Evolutionary conservation across 352 stramenopile genomes (phyloP), one percentile per base, ranked within the genome.

Genomic region (Phytophthora fragariae): DNA sequence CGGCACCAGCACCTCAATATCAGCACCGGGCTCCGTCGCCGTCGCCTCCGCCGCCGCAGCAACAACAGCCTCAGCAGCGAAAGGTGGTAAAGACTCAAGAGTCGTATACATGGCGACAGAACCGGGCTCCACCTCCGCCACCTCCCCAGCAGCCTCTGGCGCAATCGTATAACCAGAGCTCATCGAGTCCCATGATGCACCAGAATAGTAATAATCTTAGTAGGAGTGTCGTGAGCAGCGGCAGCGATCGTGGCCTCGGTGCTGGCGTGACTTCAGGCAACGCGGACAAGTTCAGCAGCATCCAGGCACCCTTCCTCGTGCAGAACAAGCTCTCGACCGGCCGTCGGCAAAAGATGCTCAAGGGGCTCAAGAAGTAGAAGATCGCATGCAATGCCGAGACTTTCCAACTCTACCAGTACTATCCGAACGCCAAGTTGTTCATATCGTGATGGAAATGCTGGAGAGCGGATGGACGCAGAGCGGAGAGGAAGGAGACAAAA

Each of bases 311-410:
- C 14, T 96, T 96, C 77, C 77, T 95, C 57, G 82, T 88, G 64
- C 85, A 92, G 74, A 94, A 93, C 78, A 96, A 96, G 72, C 83
- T 96, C 46, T 96, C 89, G 41, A 93, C 88, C 6, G 87, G 88
- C 35, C 88, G 88, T 55, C 83, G 89, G 15, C 89, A 96, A 81
- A 95, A 94, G 77, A 96, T 96, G 86, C 79, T 96, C 31, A 96
- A 96, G 85, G 88, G 89, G 14, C 76, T 96, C 53, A 95, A 93
- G 76, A 96, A 96, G 76, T 96, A 93, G 80, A 75, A 14, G 47
- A 65, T 19, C 15, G 29, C 33, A 59, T 49, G 57, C 54, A 49
- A 57, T 52, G 35, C 59, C 39, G 64, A 80, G 44, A 75, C 60
- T 61, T 57, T 55, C 52, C 29, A 54, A n/a, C 17, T 41, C 70